Conservation (phyloP, 805 yeast genomes). For the Metschnikowia picachoensis region DNA sequence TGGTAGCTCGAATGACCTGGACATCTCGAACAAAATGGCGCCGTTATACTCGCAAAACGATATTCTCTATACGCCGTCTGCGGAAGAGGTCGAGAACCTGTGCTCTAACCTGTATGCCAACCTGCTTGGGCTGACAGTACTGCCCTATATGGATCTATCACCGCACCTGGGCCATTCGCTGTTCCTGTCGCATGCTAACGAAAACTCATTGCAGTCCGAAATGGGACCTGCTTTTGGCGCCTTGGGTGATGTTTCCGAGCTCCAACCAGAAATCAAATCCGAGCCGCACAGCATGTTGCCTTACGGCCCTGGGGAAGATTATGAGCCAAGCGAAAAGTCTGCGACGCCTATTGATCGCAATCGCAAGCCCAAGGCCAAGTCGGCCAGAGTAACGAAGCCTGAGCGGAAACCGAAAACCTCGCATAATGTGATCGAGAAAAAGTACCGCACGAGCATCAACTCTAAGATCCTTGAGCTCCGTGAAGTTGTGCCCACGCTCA, state of each 20-base stretch:
- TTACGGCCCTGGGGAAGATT: neutral
- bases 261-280: neutral
- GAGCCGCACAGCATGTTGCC: neutral
- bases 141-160: constrained; percentile 6
- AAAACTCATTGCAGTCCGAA: no score
- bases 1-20: neutral
- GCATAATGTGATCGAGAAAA: constrained; percentile 78
- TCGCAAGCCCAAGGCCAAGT: constrained; percentile 12
- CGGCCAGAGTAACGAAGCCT: constrained; percentile 35
- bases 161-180: constrained; percentile 3
- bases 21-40: neutral
- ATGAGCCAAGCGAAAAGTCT: neutral
- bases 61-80: neutral
- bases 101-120: constrained; percentile 1
- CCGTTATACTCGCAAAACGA: neutral
- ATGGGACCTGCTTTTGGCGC: neutral
- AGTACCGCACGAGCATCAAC: constrained; percentile 74
- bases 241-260: neutral
- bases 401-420: constrained; percentile 53
- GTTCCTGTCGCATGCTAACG: neutral
- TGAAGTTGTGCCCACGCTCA: constrained; percentile 74
- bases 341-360: neutral
- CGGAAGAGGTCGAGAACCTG: neutral
- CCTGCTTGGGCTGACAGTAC: constrained; percentile 5
- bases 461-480: constrained; percentile 63